Base-by-base conservation (phyloP, 2,329 filamentous ascomycete species). In the Cladosporium oxysporum region DNA sequence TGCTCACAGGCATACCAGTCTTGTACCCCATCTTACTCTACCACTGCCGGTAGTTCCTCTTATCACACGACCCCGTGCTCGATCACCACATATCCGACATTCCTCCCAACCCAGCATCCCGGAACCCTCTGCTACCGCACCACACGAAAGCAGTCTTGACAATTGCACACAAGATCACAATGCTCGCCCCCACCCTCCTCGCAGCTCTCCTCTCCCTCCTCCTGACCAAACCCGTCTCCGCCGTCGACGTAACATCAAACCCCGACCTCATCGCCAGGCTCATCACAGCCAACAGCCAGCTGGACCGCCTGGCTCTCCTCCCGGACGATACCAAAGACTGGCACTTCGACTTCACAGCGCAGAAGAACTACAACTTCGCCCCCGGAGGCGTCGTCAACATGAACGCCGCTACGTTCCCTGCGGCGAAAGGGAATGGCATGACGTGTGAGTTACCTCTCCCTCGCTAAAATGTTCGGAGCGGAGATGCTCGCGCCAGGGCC, bases 301-400 rank as follows among this genome's bases (percentile, higher is more conserved):
- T 82, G 16, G 83, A 84, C 66, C 78, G 80, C 37, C 74, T 81
- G 26, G 72, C 71, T 1, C 73, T 82, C 1, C 78, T 84, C 10
- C 31, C 23, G 1, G 67, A 76, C 18, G 72, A 73, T 18, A 74
- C 82, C 67, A 73, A 74, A 18, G 79, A 81, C 69, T 85, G 82
- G 82, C 71, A 76, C 50, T 85, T 83, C 71, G 81, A 85, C 74
- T 85, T 84, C 74, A 78, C 71, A 31, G 61, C 31, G 4, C 74
- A 75, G 11, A 76, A 82, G 61, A 75, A 77, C 70, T 80, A 82
- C 70, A 81, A 76, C 35, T 80, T 80, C 67, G 67, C 69, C 8
- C 82, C 81, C 1, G 83, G 83, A 14, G 78, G 79, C 18, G 83
- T 85, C 37, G 77, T 82, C 68, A 85, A 83, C 69, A 83, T 83